Evolutionary conservation across 179 eudicot species (phyloP).

Genomic region (Gypsophila paniculata): DNA sequence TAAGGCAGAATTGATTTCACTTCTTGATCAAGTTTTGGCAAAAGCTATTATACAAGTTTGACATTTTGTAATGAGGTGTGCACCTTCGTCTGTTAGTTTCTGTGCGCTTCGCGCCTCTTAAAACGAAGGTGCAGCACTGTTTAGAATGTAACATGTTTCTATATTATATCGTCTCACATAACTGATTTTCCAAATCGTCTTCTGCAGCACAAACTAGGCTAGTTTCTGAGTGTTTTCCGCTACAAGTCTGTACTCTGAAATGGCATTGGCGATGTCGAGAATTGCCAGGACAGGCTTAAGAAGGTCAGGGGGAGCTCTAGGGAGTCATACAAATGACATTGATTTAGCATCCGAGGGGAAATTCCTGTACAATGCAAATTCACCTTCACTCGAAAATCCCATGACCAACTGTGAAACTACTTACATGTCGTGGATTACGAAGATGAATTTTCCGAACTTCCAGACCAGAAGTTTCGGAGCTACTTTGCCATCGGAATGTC

Average conservation of each 20-base stretch:
- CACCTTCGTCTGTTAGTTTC: no score
- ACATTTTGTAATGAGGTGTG: background rate
- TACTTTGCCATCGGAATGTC: conserved; percentile 34
- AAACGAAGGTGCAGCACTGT: background rate
- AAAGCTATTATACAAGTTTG: background rate
- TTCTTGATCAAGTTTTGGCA: no score
- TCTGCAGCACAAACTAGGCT: conserved; percentile 6
- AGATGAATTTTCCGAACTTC: conserved; percentile 19
- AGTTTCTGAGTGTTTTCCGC: background rate
- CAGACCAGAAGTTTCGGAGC: conserved; percentile 42
- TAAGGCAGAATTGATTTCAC: no score
- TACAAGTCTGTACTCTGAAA: conserved; percentile 21
- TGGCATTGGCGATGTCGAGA: conserved; percentile 60
- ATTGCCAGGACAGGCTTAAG: conserved; percentile 48
- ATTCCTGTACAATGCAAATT: conserved; percentile 14
- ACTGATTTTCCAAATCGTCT: no score
- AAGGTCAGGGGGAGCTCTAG: conserved; percentile 36
- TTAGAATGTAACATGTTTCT: background rate
- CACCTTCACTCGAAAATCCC: conserved; percentile 24
- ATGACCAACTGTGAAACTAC: conserved; percentile 16
- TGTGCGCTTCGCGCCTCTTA: no score
- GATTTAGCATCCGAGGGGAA: conserved; percentile 22
- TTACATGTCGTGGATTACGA: conserved; percentile 21
- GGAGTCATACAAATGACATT: conserved; percentile 22
- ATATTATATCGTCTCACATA: background rate